phyloP scores from a whole-genome alignment of 2,329 filamentous ascomycete genomes.

The Sarocladium strictum region DNA sequence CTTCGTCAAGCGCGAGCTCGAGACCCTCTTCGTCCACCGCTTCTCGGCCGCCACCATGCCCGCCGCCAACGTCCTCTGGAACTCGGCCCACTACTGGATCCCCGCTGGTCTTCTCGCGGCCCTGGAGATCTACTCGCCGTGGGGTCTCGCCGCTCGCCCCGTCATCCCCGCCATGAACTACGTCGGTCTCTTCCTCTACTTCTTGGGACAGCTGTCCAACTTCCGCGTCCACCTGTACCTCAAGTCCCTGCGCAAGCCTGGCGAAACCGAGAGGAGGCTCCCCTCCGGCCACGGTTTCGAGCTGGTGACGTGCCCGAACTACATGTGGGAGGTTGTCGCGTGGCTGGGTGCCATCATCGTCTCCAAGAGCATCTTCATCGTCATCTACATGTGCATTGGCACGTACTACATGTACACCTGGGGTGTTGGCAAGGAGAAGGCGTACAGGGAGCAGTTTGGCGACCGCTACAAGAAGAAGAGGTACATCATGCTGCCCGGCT shows the following conservation, averaged over 20 bases:
- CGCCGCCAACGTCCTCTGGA: conserved; percentile 83
- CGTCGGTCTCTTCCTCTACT: conserved; percentile 63
- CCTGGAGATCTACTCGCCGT: conserved; percentile 78
- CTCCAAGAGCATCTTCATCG: conserved; percentile 71
- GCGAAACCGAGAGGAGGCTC: conserved; percentile 82
- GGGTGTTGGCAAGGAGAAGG: conserved; percentile 87
- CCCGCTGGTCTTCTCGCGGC: conserved; percentile 75
- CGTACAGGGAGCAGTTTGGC: conserved; percentile 85
- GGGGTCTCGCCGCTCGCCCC: conserved; percentile 56
- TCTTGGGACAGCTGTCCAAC: conserved; percentile 76
- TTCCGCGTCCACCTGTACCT: conserved; percentile 74
- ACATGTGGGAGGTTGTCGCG: conserved; percentile 84
- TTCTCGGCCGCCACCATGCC: conserved; percentile 97
- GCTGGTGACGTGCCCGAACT: conserved; percentile 92
- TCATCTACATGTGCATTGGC: conserved; percentile 70
- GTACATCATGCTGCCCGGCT: conserved; percentile 72
- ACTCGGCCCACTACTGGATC: conserved; percentile 91
- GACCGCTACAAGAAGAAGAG: conserved; percentile 95
- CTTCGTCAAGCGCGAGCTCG: conserved; percentile 91
- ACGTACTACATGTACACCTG: conserved; percentile 76
- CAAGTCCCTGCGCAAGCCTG: conserved; percentile 67
- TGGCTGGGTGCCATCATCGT: conserved; percentile 81
- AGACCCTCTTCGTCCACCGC: conserved; percentile 90
- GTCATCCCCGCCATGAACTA: conserved; percentile 50
- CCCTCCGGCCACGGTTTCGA: conserved; percentile 79